Evolutionary conservation across 805 yeast species (phyloP).

Genomic region (Hanseniaspora occidentalis): DNA sequence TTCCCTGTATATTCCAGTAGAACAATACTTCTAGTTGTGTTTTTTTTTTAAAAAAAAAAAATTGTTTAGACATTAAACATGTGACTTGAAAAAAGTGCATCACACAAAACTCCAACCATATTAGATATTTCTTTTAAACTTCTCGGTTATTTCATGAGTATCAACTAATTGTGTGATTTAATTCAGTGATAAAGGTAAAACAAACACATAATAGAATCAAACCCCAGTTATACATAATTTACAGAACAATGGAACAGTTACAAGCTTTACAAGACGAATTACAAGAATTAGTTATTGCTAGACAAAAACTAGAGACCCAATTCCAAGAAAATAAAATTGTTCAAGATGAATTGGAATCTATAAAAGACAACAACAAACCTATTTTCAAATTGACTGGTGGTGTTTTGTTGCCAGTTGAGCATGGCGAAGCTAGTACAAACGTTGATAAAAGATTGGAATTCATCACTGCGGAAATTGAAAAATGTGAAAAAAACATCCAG

Average conservation of each 20-base stretch:
- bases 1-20: too few species aligned
- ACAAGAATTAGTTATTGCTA: slow-evolving; percentile 46
- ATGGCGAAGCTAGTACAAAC: slow-evolving; percentile 66
- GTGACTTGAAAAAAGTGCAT: too few species aligned
- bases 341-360: slow-evolving; percentile 56
- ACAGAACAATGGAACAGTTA: slow-evolving; percentile 33
- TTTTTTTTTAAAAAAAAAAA: too few species aligned
- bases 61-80: too few species aligned
- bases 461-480: slow-evolving; percentile 61
- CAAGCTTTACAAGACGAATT: slow-evolving; percentile 35
- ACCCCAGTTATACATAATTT: slow-evolving; percentile 25
- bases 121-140: too few species aligned
- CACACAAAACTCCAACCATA: too few species aligned
- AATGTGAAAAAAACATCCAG: slow-evolving; percentile 64
- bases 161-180: too few species aligned
- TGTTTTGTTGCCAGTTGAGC: slow-evolving; percentile 80
- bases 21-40: too few species aligned
- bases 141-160: too few species aligned
- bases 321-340: slow-evolving; percentile 89
- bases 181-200: too few species aligned
- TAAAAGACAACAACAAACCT: slow-evolving; percentile 45
- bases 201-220: too few species aligned
- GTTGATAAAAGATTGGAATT: slow-evolving; percentile 86
- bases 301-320: slow-evolving; percentile 88
- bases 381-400: slow-evolving; percentile 89